These are phyloP conservation scores for Lachancea thermotolerans DNA, from an alignment of 805 yeast genomes.

Conservation along the genomic window DNA sequence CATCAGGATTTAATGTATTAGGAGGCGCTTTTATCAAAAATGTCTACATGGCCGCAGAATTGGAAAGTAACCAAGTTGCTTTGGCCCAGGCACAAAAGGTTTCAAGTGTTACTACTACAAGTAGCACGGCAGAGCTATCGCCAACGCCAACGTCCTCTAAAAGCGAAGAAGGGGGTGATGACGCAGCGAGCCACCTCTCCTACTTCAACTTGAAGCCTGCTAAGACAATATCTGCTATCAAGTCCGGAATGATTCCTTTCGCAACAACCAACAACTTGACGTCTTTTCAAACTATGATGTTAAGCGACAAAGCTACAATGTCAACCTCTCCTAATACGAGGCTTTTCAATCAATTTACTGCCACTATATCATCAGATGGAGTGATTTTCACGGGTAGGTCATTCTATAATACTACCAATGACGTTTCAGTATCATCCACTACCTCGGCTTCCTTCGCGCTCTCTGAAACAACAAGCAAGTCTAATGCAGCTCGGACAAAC, in stretches of 20 bases:
- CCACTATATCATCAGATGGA: conserved; percentile 28
- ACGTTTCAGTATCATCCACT: not conserved
- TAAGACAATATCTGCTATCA: conserved; percentile 23
- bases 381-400: conserved; percentile 27
- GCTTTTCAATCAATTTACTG: conserved; percentile 27
- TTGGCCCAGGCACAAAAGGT: conserved; percentile 41
- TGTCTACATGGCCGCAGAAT: conserved; percentile 57
- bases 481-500: not conserved
- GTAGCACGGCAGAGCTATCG: not conserved
- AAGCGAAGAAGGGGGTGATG: too few relatives aligned
- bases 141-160: too few relatives aligned
- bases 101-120: not conserved
- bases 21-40: conserved; percentile 53
- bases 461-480: not conserved
- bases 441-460: not conserved
- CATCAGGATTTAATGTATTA: conserved; percentile 44
- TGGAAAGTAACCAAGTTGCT: conserved; percentile 49
- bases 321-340: conserved; percentile 6
- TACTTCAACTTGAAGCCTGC: not conserved
- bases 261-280: conserved; percentile 35
- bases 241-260: conserved; percentile 44
- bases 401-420: conserved; percentile 23
- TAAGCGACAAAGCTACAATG: conserved; percentile 10
- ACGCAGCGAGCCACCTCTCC: not conserved
- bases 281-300: conserved; percentile 11